Conservation (phyloP, 1,284 basidiomycete genomes). For the Porodaedalea pini region DNA sequence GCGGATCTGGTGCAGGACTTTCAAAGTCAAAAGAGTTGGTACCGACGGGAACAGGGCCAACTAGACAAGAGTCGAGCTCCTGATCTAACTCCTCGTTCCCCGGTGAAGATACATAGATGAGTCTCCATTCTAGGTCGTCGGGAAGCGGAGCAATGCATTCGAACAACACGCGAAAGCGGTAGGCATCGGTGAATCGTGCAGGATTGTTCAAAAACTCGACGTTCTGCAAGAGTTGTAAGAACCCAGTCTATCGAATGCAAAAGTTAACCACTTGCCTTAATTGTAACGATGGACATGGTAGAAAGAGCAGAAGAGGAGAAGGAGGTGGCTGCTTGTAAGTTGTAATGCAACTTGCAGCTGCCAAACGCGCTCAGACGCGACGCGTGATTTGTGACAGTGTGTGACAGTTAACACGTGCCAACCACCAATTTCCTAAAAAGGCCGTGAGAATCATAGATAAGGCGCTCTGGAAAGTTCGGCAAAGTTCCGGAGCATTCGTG, state of each 20-base stretch:
- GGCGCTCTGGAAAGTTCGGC: not conserved
- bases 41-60: conserved; percentile 92
- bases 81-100: conserved; percentile 91
- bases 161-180: conserved; percentile 95
- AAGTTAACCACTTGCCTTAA: conserved; percentile 10
- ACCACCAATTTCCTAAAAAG: not conserved
- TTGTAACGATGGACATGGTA: conserved; percentile 21
- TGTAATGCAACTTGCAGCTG: too few relatives aligned
- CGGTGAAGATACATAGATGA: conserved; percentile 96
- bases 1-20: conserved; percentile 65
- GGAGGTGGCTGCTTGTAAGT: not conserved
- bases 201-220: conserved; percentile 93
- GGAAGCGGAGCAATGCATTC: conserved; percentile 93
- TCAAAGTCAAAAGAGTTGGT: conserved; percentile 95
- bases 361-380: not conserved
- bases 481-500: not conserved
- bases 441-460: too few relatives aligned
- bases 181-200: conserved; percentile 86
- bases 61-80: conserved; percentile 92
- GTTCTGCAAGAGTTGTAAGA: conserved; percentile 46
- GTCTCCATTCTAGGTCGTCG: conserved; percentile 64
- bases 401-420: not conserved
- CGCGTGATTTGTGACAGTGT: not conserved
- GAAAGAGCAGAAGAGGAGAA: not conserved
- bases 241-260: not conserved